phyloP scores from a whole-genome alignment of 2,329 filamentous ascomycete genomes.

The Ramularia endophylla region DNA sequence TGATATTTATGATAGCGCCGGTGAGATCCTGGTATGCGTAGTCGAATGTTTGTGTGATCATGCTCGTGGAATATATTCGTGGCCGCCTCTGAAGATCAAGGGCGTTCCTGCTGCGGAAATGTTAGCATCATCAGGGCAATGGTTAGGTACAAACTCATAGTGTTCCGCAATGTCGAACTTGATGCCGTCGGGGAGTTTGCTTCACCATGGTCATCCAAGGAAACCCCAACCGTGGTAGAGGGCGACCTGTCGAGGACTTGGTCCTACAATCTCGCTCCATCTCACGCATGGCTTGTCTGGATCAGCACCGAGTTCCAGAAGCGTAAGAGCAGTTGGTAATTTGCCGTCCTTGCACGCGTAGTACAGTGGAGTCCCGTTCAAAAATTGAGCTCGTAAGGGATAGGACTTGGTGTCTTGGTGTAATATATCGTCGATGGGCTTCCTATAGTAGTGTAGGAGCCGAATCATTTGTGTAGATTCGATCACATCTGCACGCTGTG shows the following conservation, averaged over 20 bases:
- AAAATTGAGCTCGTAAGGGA: slow-evolving; percentile 5
- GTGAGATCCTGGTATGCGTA: too few species aligned
- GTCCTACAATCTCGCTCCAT: slow-evolving; percentile 4
- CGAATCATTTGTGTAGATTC: slow-evolving; percentile 2
- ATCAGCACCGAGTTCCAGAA: slow-evolving; percentile 8
- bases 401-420: slow-evolving; percentile 5
- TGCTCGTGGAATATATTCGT: too few species aligned
- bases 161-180: too few species aligned
- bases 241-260: slow-evolving; percentile 7
- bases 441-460: slow-evolving; percentile 2
- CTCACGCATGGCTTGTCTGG: slow-evolving; percentile 6
- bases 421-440: slow-evolving; percentile 8
- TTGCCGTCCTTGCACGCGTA: slow-evolving; percentile 5
- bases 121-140: too few species aligned
- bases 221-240: background rate
- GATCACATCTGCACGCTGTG: slow-evolving; percentile 1
- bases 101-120: too few species aligned
- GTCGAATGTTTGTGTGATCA: too few species aligned
- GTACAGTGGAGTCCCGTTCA: slow-evolving; percentile 7
- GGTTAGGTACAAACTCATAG: too few species aligned
- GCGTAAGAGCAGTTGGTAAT: slow-evolving; percentile 2
- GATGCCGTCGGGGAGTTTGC: too few species aligned
- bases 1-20: too few species aligned
- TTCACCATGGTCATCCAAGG: too few species aligned
- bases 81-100: too few species aligned